A percentile compares a stretch with the other conserved stretches of the same genome.
These are phyloP conservation scores for Claviceps fusiformis DNA, from an alignment of 2,329 filamentous ascomycete genomes.

Conservation along the genomic window DNA sequence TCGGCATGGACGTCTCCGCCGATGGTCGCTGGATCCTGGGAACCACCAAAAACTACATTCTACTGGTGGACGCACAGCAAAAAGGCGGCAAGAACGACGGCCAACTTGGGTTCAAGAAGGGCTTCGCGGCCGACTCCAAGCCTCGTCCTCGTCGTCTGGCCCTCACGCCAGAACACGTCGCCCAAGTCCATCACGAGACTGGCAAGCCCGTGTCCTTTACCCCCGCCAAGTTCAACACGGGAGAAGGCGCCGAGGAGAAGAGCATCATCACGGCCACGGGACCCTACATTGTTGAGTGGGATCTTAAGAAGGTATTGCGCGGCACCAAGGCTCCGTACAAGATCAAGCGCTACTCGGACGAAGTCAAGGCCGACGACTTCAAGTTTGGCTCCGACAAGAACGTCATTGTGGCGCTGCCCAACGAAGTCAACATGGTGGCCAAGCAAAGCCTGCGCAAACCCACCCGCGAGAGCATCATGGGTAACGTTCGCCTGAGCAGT, in stretches of 20 bases:
- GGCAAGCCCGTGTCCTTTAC: constrained; percentile 78
- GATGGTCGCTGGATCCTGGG: constrained; percentile 93
- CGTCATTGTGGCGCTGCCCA: constrained; percentile 89
- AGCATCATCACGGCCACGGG: constrained; percentile 95
- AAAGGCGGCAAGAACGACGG: constrained; percentile 92
- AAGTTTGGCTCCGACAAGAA: constrained; percentile 96
- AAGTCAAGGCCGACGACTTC: constrained; percentile 98
- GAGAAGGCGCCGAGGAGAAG: constrained; percentile 67
- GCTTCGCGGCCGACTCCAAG: constrained; percentile 85
- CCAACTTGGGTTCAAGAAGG: constrained; percentile 92
- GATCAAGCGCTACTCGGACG: constrained; percentile 91
- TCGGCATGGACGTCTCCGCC: constrained; percentile 87
- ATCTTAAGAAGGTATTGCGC: constrained; percentile 72
- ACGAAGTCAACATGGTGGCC: constrained; percentile 96
- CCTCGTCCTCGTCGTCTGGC: constrained; percentile 84
- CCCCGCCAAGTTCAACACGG: constrained; percentile 85
- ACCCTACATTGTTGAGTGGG: constrained; percentile 95
- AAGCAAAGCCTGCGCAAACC: constrained; percentile 75
- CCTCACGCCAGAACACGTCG: constrained; percentile 81
- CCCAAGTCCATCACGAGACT: constrained; percentile 95
- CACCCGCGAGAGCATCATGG: constrained; percentile 84
- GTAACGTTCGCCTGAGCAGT: constrained; percentile 34
- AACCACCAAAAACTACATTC: constrained; percentile 85
- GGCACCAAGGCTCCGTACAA: constrained; percentile 80
- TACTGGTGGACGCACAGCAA: constrained; percentile 84